Evolutionary conservation across 2,329 filamentous ascomycete species (phyloP), one percentile per base, ranked within the genome.

Genomic region (Penicillium concentricum): DNA sequence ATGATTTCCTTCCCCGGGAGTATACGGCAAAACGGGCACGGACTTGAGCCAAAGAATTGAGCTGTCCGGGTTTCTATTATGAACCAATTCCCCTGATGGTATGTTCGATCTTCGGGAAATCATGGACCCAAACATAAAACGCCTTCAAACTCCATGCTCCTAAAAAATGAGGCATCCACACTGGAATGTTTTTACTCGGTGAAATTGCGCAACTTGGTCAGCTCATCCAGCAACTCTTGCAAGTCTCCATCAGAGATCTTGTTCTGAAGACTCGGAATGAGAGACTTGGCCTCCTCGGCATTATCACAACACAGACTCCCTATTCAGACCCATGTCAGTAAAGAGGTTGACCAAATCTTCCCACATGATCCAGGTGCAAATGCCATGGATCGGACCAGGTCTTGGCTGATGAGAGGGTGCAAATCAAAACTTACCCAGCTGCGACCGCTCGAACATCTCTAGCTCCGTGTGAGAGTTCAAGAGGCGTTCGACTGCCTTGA

Each of bases 201-300:
- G 57, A 78, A 78, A 61, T 78, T 77, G 66, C 83, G 79, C 71
- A 96, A 79, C 81, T 95, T 95, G 66, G 87, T 89, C 76, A 97
- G 88, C 79, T 99, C 92, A 70, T 96, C 88, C 56, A 99, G 82
- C 56, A 97, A 80, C 61, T 92, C 88, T 75, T 96, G 88, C 62
- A 99, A 78, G 65, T 96, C 91, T 35, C 91, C 89, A 72, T 97
- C 93, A 59, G 84, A 84, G 69, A 97, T 95, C 79, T 99, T 99
- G 75, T 92, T 87, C 66, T 87, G 83, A 49, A 99, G 75, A 65
- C 84, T 96, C 1, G 94, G 95, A 61, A 99, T 96, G 57, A 99
- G 82, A 9, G 91, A 96, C 79, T 96, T 97, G 59, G 94, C 94
- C 78, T 99, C 95, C 72, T 99, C 94, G 57, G 91, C 89, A 43